Evolutionary conservation across 2,329 filamentous ascomycete genomes (phyloP).

Genomic region (Daldinia sp.): DNA sequence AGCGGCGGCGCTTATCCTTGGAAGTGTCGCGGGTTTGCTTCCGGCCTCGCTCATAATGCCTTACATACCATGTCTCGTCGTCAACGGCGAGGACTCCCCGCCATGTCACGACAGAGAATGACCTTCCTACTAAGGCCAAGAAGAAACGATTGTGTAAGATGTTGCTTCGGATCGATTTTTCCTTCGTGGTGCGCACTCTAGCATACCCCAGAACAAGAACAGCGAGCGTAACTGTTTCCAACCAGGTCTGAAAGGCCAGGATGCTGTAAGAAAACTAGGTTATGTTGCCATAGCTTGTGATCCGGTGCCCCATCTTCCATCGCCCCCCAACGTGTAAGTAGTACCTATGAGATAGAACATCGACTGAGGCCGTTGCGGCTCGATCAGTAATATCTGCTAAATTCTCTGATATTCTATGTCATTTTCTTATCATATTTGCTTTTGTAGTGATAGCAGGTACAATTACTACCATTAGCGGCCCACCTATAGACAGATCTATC

Average conservation of each 20-base stretch:
- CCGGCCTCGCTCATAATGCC: not conserved
- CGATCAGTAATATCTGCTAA: not conserved
- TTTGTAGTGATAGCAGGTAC: too few species aligned
- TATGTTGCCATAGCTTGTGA: not conserved
- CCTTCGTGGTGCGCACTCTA: not conserved
- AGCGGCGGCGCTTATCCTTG: not conserved
- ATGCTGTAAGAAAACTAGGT: not conserved
- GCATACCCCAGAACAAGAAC: not conserved
- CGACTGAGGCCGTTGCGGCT: not conserved
- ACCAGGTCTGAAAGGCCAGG: too few species aligned
- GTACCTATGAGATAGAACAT: not conserved
- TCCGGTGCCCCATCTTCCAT: not conserved
- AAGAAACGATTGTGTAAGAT: not conserved
- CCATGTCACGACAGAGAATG: not conserved
- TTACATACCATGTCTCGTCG: not conserved
- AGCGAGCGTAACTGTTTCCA: not conserved
- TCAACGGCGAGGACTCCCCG: not conserved
- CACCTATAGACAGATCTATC: too few species aligned
- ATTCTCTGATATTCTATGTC: not conserved
- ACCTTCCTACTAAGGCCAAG: not conserved
- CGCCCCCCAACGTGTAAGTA: not conserved
- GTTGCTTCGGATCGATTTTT: not conserved
- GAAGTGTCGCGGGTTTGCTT: not conserved
- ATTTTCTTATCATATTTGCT: not conserved
- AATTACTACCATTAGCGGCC: too few species aligned